Evolutionary conservation across 441 rosid species (phyloP).

Genomic region (Lepidium campestre): DNA sequence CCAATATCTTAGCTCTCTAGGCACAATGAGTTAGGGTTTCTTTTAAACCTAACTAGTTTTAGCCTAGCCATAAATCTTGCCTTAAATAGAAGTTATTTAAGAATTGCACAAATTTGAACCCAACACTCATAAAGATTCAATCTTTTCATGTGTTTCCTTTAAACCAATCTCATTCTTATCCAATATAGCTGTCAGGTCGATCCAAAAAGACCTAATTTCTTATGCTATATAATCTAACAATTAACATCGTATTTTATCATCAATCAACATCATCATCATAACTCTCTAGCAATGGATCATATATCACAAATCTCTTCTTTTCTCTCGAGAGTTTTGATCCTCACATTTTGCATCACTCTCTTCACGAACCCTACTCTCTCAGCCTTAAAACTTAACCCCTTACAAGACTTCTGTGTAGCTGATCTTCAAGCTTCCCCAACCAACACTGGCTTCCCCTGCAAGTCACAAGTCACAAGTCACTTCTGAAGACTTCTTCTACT

Average conservation of each 20-base stretch:
- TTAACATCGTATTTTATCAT: neutral
- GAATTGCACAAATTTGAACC: neutral
- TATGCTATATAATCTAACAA: constrained; percentile 10
- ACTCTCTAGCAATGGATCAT: constrained; percentile 15
- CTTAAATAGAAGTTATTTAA: neutral
- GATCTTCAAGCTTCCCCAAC: constrained; percentile 34
- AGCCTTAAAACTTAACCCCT: constrained; percentile 36
- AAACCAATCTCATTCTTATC: neutral
- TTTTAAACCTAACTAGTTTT: neutral
- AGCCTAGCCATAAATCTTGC: neutral
- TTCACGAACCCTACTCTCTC: constrained; percentile 29
- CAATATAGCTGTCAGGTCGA: neutral
- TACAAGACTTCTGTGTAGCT: constrained; percentile 69
- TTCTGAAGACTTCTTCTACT: constrained; percentile 56
- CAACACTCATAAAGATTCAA: constrained; percentile 5
- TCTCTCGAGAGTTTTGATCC: constrained; percentile 10
- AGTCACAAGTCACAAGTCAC: constrained; percentile 42
- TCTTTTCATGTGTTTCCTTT: neutral
- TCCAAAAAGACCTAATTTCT: neutral
- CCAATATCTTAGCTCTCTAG: neutral
- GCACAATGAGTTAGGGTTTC: neutral
- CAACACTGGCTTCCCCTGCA: constrained; percentile 68
- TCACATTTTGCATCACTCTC: constrained; percentile 28
- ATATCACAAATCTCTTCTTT: constrained; percentile 1
- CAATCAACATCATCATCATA: constrained; percentile 6